These are phyloP conservation scores for Raddia guianensis DNA, from an alignment of 176 grass and related monocot species.

Conservation along the genomic window DNA sequence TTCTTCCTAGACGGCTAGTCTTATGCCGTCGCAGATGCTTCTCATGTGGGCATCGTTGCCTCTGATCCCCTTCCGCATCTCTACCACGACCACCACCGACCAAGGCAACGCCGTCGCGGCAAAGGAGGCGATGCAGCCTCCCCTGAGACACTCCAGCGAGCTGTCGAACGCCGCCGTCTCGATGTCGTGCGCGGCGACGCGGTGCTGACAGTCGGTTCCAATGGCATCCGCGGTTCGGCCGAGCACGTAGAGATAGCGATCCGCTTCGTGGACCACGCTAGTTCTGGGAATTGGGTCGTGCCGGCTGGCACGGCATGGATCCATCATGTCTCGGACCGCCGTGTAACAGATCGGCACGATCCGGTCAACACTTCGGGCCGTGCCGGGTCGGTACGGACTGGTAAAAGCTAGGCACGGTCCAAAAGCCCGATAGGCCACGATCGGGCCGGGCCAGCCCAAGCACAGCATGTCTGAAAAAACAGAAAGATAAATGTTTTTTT, in stretches of 20 bases:
- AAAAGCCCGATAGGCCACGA: too few species aligned
- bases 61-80: conserved; percentile 41
- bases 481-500: too few species aligned
- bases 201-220: not conserved
- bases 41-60: not conserved
- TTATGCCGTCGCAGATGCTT: conserved; percentile 44
- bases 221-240: conserved; percentile 40
- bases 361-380: too few species aligned
- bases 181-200: conserved; percentile 48
- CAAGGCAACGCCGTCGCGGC: not conserved
- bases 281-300: too few species aligned
- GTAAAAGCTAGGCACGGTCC: too few species aligned
- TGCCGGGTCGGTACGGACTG: too few species aligned
- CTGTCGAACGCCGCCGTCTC: conserved; percentile 35
- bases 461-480: too few species aligned
- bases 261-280: conserved; percentile 33
- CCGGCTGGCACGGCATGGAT: too few species aligned
- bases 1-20: conserved; percentile 40
- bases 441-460: too few species aligned
- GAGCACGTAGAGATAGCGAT: conserved; percentile 55
- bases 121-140: conserved; percentile 46
- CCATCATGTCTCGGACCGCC: too few species aligned
- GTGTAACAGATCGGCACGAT: too few species aligned
- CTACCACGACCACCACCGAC: conserved; percentile 42
- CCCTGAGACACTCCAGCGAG: conserved; percentile 30